phyloP scores from a whole-genome alignment of 768 basidiomycete species.

The Guyanaporus albipodus region DNA sequence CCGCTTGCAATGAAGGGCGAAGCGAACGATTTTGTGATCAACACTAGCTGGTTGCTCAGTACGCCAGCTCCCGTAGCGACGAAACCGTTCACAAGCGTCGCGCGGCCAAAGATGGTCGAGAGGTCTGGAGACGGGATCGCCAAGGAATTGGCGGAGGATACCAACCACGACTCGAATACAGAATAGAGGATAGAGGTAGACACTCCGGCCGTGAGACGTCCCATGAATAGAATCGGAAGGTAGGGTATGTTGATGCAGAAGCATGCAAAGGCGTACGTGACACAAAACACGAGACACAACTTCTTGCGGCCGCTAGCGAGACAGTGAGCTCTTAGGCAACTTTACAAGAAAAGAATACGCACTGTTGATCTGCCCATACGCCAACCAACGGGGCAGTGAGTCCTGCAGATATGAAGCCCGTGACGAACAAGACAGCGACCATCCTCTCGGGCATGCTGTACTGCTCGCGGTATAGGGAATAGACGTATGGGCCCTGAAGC shows the following conservation, averaged over 20 bases:
- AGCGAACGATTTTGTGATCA: slow-evolving; percentile 45
- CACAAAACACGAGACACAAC: slow-evolving; percentile 68
- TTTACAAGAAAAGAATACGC: background rate
- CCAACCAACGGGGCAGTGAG: slow-evolving; percentile 67
- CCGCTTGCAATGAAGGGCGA: slow-evolving; percentile 69
- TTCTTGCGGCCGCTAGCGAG: slow-evolving; percentile 56
- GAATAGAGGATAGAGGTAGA: slow-evolving; percentile 76
- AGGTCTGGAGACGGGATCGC: slow-evolving; percentile 55
- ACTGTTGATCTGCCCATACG: slow-evolving; percentile 75
- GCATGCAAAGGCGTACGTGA: slow-evolving; percentile 61
- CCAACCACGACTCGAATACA: slow-evolving; percentile 74
- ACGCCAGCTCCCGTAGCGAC: slow-evolving; percentile 68
- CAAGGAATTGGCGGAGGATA: slow-evolving; percentile 53
- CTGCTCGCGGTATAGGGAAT: slow-evolving; percentile 69
- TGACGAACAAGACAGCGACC: slow-evolving; percentile 73
- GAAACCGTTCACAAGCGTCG: slow-evolving; percentile 69
- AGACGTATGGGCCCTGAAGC: slow-evolving; percentile 78
- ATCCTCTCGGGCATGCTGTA: slow-evolving; percentile 58
- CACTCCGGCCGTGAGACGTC: slow-evolving; percentile 63
- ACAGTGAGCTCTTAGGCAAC: background rate
- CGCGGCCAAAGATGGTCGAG: slow-evolving; percentile 67
- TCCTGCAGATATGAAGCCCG: slow-evolving; percentile 69
- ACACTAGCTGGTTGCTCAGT: slow-evolving; percentile 62
- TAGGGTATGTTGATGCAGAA: slow-evolving; percentile 52
- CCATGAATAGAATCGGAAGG: slow-evolving; percentile 57